Conservation (phyloP, 257 asterid species). For the Solanum chilense region DNA sequence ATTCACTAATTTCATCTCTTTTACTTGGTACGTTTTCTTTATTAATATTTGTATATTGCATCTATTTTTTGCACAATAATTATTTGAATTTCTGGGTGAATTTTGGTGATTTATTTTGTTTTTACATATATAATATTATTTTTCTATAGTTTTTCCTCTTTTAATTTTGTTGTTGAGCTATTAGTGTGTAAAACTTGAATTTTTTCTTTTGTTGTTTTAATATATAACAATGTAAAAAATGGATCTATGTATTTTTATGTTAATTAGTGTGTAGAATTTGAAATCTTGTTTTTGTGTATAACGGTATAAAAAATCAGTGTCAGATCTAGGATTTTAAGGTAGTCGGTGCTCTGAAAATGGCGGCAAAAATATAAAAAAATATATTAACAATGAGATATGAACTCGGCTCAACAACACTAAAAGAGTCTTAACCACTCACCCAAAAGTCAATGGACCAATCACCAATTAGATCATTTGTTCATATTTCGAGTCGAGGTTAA, state of each 20-base stretch:
- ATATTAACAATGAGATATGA: too few relatives aligned
- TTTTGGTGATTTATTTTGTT: not conserved
- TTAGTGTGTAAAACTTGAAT: not conserved
- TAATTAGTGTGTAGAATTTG: not conserved
- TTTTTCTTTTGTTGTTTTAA: not conserved
- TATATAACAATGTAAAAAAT: not conserved
- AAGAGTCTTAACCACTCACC: too few relatives aligned
- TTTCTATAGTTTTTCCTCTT: not conserved
- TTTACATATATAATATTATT: not conserved
- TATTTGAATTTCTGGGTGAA: not conserved
- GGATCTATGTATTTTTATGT: not conserved
- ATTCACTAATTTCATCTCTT: not conserved
- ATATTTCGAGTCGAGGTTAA: too few relatives aligned
- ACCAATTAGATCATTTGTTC: too few relatives aligned
- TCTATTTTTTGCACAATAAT: not conserved
- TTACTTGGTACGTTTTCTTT: not conserved
- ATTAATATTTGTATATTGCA: not conserved
- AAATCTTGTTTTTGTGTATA: too few relatives aligned
- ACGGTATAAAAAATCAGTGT: too few relatives aligned
- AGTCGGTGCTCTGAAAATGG: too few relatives aligned
- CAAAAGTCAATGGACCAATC: too few relatives aligned
- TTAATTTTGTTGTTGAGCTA: not conserved
- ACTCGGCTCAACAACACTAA: too few relatives aligned
- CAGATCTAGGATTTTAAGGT: too few relatives aligned
- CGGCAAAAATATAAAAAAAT: too few relatives aligned